A percentile compares a stretch with the other conserved stretches of the same genome.
Evolutionary conservation across 768 basidiomycete species (phyloP).

Genomic region (Mycena chlorophos): DNA sequence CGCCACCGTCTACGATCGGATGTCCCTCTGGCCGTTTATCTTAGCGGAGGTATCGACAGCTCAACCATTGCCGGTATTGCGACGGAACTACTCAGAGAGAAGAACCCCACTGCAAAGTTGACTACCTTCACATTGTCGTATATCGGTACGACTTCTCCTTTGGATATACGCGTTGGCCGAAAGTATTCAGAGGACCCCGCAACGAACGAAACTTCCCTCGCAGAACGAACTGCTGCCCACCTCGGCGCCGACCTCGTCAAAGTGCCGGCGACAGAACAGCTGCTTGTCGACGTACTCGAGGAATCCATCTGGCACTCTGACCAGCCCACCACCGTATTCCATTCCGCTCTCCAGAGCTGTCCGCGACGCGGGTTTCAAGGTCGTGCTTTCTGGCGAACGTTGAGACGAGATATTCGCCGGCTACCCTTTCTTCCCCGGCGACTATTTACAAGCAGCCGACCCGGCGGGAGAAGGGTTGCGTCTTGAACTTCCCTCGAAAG

Average conservation of each 20-base stretch:
- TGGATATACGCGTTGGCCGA: background rate
- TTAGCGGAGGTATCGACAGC: constrained; percentile 23
- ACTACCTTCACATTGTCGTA: constrained; percentile 16
- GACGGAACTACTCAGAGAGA: constrained; percentile 11
- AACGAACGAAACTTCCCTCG: constrained; percentile 17
- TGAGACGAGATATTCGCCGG: constrained; percentile 16
- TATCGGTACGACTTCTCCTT: constrained; percentile 1
- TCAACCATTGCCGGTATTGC: constrained; percentile 20
- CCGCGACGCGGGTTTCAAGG: constrained; percentile 17
- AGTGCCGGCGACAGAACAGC: constrained; percentile 10
- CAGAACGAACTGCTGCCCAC: constrained; percentile 2
- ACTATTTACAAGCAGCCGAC: constrained; percentile 6
- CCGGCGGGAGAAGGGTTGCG: constrained; percentile 3
- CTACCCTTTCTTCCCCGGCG: constrained; percentile 6
- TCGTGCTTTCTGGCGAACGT: constrained; percentile 14
- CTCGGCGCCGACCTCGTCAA: constrained; percentile 10
- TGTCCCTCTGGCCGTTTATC: constrained; percentile 7
- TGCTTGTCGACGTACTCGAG: constrained; percentile 11
- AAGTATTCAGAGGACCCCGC: constrained; percentile 1
- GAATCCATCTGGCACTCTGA: constrained; percentile 23
- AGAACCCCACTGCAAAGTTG: constrained; percentile 13
- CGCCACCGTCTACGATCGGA: constrained; percentile 7
- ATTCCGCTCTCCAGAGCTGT: constrained; percentile 15
- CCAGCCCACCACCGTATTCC: constrained; percentile 7
- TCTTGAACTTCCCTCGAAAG: constrained; percentile 4